phyloP scores from a whole-genome alignment of 2,329 filamentous ascomycete species.

The Ustulina deusta region DNA sequence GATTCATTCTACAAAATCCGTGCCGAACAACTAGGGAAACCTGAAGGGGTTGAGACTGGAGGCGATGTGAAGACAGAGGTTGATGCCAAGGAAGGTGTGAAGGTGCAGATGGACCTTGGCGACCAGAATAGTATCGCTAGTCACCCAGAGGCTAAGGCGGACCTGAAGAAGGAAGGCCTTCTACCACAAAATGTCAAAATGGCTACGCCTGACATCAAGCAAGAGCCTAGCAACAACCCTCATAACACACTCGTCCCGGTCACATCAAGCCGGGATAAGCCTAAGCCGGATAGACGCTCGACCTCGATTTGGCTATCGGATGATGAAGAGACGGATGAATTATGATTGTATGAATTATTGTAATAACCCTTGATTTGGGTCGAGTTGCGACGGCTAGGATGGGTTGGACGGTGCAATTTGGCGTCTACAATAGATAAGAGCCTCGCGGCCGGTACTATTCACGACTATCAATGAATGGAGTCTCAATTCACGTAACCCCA shows the following conservation, averaged over 20 bases:
- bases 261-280: constrained; percentile 31
- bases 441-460: constrained; percentile 4
- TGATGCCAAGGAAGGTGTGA: constrained; percentile 12
- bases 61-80: constrained; percentile 15
- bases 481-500: background rate
- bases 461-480: constrained; percentile 4
- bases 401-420: background rate
- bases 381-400: background rate
- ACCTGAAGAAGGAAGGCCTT: constrained; percentile 24
- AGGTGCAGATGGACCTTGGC: constrained; percentile 23
- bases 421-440: constrained; percentile 4
- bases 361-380: constrained; percentile 21
- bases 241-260: constrained; percentile 4
- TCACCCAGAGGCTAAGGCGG: background rate
- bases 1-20: constrained; percentile 82
- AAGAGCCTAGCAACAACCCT: constrained; percentile 19
- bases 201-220: constrained; percentile 29
- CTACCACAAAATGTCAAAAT: constrained; percentile 25
- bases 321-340: constrained; percentile 48
- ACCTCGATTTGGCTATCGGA: constrained; percentile 46
- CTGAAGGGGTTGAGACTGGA: constrained; percentile 43
- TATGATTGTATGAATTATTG: constrained; percentile 39
- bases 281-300: constrained; percentile 34
- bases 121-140: background rate
- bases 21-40: constrained; percentile 61